These are phyloP conservation scores for Combretum micranthum DNA, from an alignment of 345 rosid species.

Conservation along the genomic window DNA sequence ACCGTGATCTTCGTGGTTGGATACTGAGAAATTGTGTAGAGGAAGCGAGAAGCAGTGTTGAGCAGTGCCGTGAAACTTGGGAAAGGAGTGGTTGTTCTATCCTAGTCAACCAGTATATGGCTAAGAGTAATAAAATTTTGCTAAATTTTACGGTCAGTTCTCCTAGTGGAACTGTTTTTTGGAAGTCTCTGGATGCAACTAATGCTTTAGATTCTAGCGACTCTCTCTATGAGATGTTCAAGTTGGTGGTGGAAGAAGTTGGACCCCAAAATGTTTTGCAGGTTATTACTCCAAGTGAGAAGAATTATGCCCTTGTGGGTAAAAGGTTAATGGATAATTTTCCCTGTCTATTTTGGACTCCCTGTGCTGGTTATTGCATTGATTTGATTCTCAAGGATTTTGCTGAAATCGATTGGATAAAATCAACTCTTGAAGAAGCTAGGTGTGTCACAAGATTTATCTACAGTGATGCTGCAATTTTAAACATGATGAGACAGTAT, in stretches of 20 bases:
- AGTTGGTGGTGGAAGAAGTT: conserved; percentile 62
- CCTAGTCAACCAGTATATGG: conserved; percentile 46
- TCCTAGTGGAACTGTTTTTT: conserved; percentile 53
- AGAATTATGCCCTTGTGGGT: conserved; percentile 40
- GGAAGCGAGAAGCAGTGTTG: conserved; percentile 49
- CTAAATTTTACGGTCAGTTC: conserved; percentile 50
- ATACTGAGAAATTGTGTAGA: conserved; percentile 58
- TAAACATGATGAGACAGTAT: conserved; percentile 59
- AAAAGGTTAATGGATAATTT: conserved; percentile 48
- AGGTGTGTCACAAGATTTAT: conserved; percentile 57
- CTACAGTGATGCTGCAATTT: conserved; percentile 50
- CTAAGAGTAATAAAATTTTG: conserved; percentile 30
- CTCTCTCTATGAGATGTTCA: conserved; percentile 39
- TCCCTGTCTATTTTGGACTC: conserved; percentile 65
- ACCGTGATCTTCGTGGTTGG: conserved; percentile 59
- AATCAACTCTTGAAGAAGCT: conserved; percentile 56
- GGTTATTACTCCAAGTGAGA: conserved; percentile 56
- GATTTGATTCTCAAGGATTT: conserved; percentile 69
- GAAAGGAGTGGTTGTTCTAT: conserved; percentile 59
- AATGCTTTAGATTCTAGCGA: conserved; percentile 35
- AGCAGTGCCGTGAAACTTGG: conserved; percentile 31
- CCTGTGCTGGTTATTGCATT: conserved; percentile 61
- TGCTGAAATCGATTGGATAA: conserved; percentile 47
- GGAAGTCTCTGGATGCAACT: conserved; percentile 59
- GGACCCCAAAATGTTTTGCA: conserved; percentile 58